These are phyloP conservation scores for Acacia concinna DNA, from an alignment of 331 rosid genomes.

Conservation along the genomic window DNA sequence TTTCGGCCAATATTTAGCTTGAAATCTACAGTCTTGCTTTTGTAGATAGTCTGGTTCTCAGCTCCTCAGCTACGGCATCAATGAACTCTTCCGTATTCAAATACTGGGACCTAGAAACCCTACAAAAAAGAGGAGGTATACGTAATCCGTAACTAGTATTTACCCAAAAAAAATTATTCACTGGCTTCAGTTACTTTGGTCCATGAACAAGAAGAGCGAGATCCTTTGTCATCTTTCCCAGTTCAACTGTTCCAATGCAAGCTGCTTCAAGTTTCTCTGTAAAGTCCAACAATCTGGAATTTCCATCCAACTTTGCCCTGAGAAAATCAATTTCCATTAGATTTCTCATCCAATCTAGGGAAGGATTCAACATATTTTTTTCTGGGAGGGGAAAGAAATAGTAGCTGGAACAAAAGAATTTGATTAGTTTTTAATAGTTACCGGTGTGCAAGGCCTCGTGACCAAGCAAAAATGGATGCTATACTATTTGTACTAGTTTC, in stretches of 20 bases:
- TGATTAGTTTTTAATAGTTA: slow-evolving; percentile 23
- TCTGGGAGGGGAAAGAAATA: not conserved
- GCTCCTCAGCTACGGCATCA: slow-evolving; percentile 70
- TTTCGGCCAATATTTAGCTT: slow-evolving; percentile 16
- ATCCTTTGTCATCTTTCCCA: slow-evolving; percentile 97
- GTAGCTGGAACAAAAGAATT: not conserved
- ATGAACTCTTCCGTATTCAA: slow-evolving; percentile 91
- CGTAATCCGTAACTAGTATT: slow-evolving; percentile 8
- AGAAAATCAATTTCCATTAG: slow-evolving; percentile 10
- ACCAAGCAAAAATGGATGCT: slow-evolving; percentile 96
- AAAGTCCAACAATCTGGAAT: slow-evolving; percentile 63
- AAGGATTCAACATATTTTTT: not conserved
- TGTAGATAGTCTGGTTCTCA: slow-evolving; percentile 43
- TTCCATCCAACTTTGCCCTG: slow-evolving; percentile 94
- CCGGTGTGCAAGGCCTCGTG: slow-evolving; percentile 94
- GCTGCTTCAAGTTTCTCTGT: slow-evolving; percentile 82
- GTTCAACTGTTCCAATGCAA: slow-evolving; percentile 78
- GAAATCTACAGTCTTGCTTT: slow-evolving; percentile 42
- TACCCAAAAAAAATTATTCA: slow-evolving; percentile 18
- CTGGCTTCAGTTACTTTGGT: slow-evolving; percentile 57
- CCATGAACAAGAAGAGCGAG: slow-evolving; percentile 91
- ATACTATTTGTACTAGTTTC: slow-evolving; percentile 99
- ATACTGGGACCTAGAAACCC: slow-evolving; percentile 73
- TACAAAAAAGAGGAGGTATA: slow-evolving; percentile 34
- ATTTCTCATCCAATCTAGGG: not conserved